These are phyloP conservation scores for Cryptococcus amylolentus DNA, from an alignment of 1,284 basidiomycete species.

Conservation along the genomic window DNA sequence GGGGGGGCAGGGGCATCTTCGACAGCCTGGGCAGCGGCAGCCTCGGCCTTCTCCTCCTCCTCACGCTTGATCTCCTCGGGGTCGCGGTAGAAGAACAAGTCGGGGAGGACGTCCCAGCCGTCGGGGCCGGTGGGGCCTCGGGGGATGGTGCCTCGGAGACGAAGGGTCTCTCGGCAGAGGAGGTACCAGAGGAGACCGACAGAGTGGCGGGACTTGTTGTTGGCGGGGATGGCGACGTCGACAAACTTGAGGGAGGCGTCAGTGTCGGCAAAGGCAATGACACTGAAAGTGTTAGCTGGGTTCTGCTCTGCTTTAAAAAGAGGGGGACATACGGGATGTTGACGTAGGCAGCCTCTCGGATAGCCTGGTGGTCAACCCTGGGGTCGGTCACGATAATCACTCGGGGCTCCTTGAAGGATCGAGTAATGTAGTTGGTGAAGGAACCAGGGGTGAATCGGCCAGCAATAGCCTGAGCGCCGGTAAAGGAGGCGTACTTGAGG, in stretches of 20 bases:
- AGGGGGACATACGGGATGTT: conserved; percentile 72
- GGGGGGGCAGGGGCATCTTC: conserved; percentile 53
- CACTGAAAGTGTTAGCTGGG: conserved; percentile 45
- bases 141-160: conserved; percentile 87
- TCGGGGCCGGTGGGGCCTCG: conserved; percentile 78
- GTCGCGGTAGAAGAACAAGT: conserved; percentile 99
- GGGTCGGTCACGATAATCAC: conserved; percentile 98
- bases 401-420: conserved; percentile 99
- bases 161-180: conserved; percentile 94
- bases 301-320: no score
- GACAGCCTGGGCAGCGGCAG: conserved; percentile 61
- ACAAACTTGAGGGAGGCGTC: conserved; percentile 96
- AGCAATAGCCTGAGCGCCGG: conserved; percentile 96
- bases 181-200: conserved; percentile 99
- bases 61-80: conserved; percentile 98
- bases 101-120: conserved; percentile 97
- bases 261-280: conserved; percentile 97
- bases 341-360: conserved; percentile 98
- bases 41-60: conserved; percentile 84
- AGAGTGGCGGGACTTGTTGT: conserved; percentile 98
- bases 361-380: conserved; percentile 98
- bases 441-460: conserved; percentile 98
- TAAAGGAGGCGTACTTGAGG: conserved; percentile 96
- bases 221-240: conserved; percentile 96
- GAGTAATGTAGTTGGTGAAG: conserved; percentile 99